A percentile compares a stretch with the other conserved stretches of the same genome.
phyloP scores from a whole-genome alignment of 768 basidiomycete species.

The Auricularia sp. region DNA sequence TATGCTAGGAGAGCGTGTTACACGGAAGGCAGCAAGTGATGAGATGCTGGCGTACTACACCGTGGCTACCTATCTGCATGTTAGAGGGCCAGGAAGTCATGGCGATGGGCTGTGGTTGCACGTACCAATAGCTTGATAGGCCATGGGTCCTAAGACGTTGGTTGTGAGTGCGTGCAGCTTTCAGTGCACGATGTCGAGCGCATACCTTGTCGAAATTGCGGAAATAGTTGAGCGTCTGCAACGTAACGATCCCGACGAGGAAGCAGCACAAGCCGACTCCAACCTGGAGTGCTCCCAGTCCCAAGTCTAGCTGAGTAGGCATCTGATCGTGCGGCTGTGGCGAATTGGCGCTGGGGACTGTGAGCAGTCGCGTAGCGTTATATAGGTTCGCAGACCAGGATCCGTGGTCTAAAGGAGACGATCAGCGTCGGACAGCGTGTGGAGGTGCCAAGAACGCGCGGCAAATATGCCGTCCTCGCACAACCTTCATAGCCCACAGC shows the following conservation, averaged over 20 bases:
- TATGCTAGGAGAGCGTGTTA: neutral
- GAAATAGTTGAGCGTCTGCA: neutral
- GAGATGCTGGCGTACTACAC: neutral
- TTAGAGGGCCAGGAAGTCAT: neutral
- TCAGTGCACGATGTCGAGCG: neutral
- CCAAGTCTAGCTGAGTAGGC: neutral
- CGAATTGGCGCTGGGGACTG: too few relatives aligned
- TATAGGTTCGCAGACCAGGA: too few relatives aligned
- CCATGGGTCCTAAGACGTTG: neutral
- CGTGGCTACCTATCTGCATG: neutral
- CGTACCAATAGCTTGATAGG: neutral
- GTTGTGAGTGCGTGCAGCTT: neutral
- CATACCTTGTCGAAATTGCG: neutral
- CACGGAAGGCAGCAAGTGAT: neutral
- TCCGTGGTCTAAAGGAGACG: too few relatives aligned
- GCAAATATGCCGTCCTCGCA: too few relatives aligned
- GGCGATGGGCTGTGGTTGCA: neutral
- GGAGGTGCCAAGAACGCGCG: too few relatives aligned
- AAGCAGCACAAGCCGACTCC: neutral
- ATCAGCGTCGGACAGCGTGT: too few relatives aligned
- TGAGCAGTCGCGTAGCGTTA: too few relatives aligned
- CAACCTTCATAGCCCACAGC: too few relatives aligned
- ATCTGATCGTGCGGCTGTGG: too few relatives aligned
- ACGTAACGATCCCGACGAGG: neutral
- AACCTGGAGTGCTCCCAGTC: neutral